A percentile compares a stretch with the other conserved stretches of the same genome.
Evolutionary conservation across 495 filamentous ascomycete genomes (phyloP).

Genomic region (Penicillium angulare): DNA sequence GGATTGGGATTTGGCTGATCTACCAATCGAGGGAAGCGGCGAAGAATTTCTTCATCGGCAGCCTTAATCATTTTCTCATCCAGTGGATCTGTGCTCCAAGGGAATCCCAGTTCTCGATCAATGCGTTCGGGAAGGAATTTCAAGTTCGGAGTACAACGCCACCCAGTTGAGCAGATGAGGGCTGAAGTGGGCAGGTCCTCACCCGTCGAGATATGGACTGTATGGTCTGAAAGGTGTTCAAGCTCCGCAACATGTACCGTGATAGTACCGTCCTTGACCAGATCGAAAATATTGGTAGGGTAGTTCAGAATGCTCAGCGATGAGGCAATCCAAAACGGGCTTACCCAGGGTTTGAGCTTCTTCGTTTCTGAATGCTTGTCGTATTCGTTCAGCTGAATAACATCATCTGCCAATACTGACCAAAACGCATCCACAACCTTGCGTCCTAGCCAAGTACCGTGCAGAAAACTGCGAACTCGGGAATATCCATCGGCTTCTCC

Average conservation of each 20-base stretch:
- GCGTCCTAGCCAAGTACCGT: constrained; percentile 65
- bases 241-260: constrained; percentile 64
- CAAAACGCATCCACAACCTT: constrained; percentile 70
- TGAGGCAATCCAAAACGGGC: constrained; percentile 61
- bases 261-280: constrained; percentile 56
- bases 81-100: constrained; percentile 31
- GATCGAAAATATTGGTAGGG: constrained; percentile 60
- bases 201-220: constrained; percentile 57
- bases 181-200: constrained; percentile 54
- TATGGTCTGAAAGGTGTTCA: constrained; percentile 41
- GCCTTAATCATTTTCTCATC: constrained; percentile 23
- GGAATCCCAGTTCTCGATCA: constrained; percentile 38
- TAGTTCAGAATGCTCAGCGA: constrained; percentile 71
- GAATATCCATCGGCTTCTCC: constrained; percentile 51
- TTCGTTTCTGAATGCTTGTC: constrained; percentile 60
- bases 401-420: constrained; percentile 57
- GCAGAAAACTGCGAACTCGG: constrained; percentile 54
- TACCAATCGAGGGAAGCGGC: constrained; percentile 61
- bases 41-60: constrained; percentile 67
- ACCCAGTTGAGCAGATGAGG: constrained; percentile 69
- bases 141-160: constrained; percentile 62
- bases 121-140: constrained; percentile 58
- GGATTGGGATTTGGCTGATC: constrained; percentile 35
- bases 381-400: constrained; percentile 57
- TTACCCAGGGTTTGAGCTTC: constrained; percentile 66